These are phyloP conservation scores for Leonotis leonurus DNA, from an alignment of 257 asterid genomes.

Conservation along the genomic window DNA sequence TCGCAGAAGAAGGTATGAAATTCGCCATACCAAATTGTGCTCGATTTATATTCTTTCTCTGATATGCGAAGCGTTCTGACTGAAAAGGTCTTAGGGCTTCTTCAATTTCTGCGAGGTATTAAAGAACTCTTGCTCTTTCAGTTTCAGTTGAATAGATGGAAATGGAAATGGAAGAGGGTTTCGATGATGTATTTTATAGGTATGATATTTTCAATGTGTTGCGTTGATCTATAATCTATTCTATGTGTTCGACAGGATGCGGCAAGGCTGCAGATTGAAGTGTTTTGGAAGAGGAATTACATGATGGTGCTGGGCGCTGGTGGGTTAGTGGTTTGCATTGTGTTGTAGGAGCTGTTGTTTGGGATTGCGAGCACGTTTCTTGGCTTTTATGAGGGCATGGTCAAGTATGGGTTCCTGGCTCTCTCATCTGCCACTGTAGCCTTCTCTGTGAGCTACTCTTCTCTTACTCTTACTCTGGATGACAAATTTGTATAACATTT, in stretches of 20 bases:
- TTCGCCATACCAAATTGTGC: too few relatives aligned
- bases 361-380: constrained; percentile 72
- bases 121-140: too few relatives aligned
- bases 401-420: constrained; percentile 91
- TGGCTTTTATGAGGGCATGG: constrained; percentile 92
- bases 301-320: constrained; percentile 62
- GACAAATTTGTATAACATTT: neutral
- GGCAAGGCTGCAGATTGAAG: constrained; percentile 68
- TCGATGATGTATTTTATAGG: too few relatives aligned
- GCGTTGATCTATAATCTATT: too few relatives aligned
- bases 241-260: constrained; percentile 48
- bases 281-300: constrained; percentile 84
- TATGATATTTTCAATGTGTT: too few relatives aligned
- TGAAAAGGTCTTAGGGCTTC: too few relatives aligned
- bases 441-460: constrained; percentile 66
- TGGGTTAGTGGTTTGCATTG: constrained; percentile 65
- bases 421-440: constrained; percentile 83
- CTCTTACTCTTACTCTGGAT: constrained; percentile 7
- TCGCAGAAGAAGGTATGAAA: too few relatives aligned
- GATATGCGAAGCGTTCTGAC: too few relatives aligned
- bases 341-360: constrained; percentile 81
- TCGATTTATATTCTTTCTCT: too few relatives aligned
- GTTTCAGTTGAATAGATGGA: too few relatives aligned
- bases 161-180: too few relatives aligned
- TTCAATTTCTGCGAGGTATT: too few relatives aligned